Conservation (phyloP, 176 grass and related monocot genomes). For the Triticum urartu region DNA sequence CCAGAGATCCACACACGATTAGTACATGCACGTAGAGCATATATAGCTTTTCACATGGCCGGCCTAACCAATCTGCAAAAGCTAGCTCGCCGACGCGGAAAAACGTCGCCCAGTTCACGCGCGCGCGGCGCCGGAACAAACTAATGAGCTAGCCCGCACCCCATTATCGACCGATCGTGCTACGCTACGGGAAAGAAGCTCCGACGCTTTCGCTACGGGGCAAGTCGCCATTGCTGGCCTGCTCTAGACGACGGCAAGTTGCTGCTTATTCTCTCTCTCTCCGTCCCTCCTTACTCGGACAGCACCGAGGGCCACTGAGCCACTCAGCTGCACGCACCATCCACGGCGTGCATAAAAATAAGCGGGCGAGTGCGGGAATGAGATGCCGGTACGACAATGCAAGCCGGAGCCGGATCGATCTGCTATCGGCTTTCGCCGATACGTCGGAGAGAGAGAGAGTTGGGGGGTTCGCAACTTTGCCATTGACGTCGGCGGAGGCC, state of each 20-base stretch:
- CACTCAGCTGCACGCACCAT: not conserved
- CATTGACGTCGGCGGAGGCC: slow-evolving; percentile 18
- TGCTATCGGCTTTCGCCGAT: not conserved
- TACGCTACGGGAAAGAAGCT: not conserved
- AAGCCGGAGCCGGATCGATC: slow-evolving; percentile 6
- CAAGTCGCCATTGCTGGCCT: not conserved
- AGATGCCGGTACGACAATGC: slow-evolving; percentile 22
- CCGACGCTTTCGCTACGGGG: not conserved
- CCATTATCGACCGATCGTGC: not conserved
- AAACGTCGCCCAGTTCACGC: slow-evolving; percentile 2
- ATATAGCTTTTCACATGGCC: not conserved
- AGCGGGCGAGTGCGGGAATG: not conserved
- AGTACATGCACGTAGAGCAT: not conserved
- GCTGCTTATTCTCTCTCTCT: slow-evolving; percentile 39
- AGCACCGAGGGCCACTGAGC: slow-evolving; percentile 15
- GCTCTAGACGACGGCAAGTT: slow-evolving; percentile 21
- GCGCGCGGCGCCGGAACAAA: not conserved
- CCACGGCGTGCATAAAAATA: slow-evolving; percentile 13
- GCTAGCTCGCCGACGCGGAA: not conserved
- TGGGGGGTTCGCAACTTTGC: not conserved
- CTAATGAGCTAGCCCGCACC: not conserved
- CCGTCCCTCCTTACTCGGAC: slow-evolving; percentile 12
- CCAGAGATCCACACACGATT: too few relatives aligned
- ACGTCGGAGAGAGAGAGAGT: not conserved
- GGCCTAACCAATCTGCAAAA: not conserved